Evolutionary conservation across 2,329 filamentous ascomycete species (phyloP).

Genomic region (Stagonosporopsis rhizophila): DNA sequence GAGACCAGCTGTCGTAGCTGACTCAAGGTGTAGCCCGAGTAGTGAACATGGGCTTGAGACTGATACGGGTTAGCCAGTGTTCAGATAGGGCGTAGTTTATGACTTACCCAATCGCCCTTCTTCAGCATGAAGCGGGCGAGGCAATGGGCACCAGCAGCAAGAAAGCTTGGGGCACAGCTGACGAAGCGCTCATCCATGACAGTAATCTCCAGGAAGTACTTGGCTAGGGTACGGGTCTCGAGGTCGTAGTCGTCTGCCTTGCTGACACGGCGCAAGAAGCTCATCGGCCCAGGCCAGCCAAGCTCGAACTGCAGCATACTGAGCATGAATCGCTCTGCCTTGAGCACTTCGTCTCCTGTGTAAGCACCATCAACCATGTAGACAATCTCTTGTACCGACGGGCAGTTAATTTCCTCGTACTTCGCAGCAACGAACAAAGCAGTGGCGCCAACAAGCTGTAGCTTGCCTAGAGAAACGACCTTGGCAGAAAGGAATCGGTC

Average conservation of each 20-base stretch:
- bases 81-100: not conserved
- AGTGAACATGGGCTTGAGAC: conserved; percentile 85
- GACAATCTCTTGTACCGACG: conserved; percentile 91
- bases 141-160: conserved; percentile 91
- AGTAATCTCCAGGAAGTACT: conserved; percentile 96
- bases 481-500: conserved; percentile 96
- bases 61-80: conserved; percentile 54
- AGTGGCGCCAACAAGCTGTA: conserved; percentile 94
- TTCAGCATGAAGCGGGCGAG: conserved; percentile 85
- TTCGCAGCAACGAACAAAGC: conserved; percentile 96
- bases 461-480: conserved; percentile 90
- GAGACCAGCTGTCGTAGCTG: conserved; percentile 81
- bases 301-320: conserved; percentile 95
- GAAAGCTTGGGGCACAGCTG: conserved; percentile 85
- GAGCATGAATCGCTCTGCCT: conserved; percentile 98
- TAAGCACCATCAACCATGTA: conserved; percentile 98
- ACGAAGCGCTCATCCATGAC: conserved; percentile 99
- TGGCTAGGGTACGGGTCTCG: conserved; percentile 92
- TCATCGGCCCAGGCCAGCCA: conserved; percentile 99
- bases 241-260: conserved; percentile 98
- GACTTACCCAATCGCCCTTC: conserved; percentile 90
- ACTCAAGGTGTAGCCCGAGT: conserved; percentile 88
- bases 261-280: conserved; percentile 94
- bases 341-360: conserved; percentile 87
- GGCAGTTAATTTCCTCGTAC: conserved; percentile 98